Percentiles rank a stretch among this genome's conserved stretches.
Evolutionary conservation across 148 eudicot genomes (phyloP).

Genomic region (Dysphania ambrosioides): DNA sequence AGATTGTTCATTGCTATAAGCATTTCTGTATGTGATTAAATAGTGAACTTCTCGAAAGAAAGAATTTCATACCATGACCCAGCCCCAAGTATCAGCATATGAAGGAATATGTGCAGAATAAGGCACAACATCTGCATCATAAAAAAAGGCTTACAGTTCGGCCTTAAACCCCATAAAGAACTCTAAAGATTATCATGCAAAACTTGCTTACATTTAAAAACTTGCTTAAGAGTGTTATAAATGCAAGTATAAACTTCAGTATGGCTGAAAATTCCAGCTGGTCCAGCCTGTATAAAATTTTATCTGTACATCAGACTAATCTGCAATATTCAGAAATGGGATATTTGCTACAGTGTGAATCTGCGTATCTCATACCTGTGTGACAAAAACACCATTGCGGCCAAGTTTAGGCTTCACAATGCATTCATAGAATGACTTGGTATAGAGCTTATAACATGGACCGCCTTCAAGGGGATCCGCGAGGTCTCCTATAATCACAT

Average conservation of each 20-base stretch:
- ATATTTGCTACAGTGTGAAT: no score
- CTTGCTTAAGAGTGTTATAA: slow-evolving; percentile 84
- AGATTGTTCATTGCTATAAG: neutral
- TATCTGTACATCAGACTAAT: neutral
- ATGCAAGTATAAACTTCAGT: slow-evolving; percentile 90
- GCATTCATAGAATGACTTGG: slow-evolving; percentile 81
- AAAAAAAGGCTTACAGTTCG: neutral
- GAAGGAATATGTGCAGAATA: slow-evolving; percentile 95
- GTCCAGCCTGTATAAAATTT: slow-evolving; percentile 68
- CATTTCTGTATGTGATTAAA: neutral
- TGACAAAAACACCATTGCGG: slow-evolving; percentile 71
- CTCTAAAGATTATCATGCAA: neutral
- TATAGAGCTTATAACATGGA: slow-evolving; percentile 89
- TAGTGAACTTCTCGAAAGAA: no score
- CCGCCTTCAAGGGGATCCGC: slow-evolving; percentile 98
- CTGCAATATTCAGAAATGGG: no score
- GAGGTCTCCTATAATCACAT: slow-evolving; percentile 82
- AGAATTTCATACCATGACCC: slow-evolving; percentile 73
- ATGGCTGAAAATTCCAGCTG: slow-evolving; percentile 94
- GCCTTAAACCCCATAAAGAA: no score
- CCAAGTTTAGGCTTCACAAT: slow-evolving; percentile 70
- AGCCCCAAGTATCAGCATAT: slow-evolving; percentile 96
- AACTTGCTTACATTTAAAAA: slow-evolving; percentile 64
- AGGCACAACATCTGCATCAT: slow-evolving; percentile 85
- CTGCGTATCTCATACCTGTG: slow-evolving; percentile 65